These are phyloP conservation scores for Aspergillus asperescens DNA, from an alignment of 495 filamentous ascomycete genomes.

Conservation along the genomic window DNA sequence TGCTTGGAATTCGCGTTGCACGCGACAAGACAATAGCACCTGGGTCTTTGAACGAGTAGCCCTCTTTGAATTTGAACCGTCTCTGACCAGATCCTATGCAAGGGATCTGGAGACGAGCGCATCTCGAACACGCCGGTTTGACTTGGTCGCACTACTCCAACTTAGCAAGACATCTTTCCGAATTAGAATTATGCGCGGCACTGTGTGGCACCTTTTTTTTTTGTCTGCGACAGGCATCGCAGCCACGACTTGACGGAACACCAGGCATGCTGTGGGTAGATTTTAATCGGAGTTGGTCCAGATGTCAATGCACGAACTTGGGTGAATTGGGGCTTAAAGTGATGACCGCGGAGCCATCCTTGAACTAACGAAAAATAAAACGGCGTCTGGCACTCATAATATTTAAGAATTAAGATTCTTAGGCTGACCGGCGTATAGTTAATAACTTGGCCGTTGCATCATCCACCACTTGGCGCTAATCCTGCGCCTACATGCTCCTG, in stretches of 20 bases:
- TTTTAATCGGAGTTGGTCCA: background rate
- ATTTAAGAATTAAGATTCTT: background rate
- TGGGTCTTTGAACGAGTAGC: background rate
- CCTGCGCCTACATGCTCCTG: background rate
- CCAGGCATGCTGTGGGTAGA: conserved; percentile 34
- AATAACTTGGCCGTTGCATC: background rate
- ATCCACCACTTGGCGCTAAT: background rate
- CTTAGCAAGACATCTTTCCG: background rate
- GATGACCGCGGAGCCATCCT: background rate
- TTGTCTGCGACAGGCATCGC: conserved; percentile 42
- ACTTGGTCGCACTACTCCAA: conserved; percentile 31
- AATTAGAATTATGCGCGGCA: background rate
- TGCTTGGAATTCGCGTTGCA: conserved; percentile 10
- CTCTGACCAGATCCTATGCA: conserved; percentile 40
- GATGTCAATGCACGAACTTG: background rate
- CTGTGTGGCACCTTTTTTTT: conserved; percentile 40
- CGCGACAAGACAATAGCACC: background rate
- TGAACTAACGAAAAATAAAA: background rate
- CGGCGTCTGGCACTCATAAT: background rate
- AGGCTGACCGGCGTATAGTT: background rate
- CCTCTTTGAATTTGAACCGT: conserved; percentile 39
- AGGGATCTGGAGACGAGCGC: conserved; percentile 32
- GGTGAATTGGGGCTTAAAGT: background rate
- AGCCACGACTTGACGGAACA: conserved; percentile 42
- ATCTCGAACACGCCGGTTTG: conserved; percentile 35